Conservation (phyloP, 176 grass and related monocot genomes). For the Musa itinerans region DNA sequence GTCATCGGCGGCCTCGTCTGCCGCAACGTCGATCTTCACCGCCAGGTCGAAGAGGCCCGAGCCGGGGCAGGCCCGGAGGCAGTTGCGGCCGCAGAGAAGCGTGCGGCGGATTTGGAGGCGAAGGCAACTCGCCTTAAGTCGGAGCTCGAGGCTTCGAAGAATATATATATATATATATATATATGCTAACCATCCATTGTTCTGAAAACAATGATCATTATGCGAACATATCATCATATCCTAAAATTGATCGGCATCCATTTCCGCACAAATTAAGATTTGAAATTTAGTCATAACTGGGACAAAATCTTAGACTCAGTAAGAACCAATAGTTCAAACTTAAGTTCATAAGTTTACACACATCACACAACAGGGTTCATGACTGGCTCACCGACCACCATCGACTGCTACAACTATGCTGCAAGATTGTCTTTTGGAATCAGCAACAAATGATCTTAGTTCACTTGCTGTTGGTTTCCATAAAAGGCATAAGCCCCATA, state of each 20-base stretch:
- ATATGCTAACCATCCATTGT: not conserved
- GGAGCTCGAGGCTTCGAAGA: no score
- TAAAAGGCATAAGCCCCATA: constrained; percentile 18
- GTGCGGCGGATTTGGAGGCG: no score
- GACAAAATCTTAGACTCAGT: not conserved
- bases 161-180: not conserved
- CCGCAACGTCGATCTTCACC: no score
- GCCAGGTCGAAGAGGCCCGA: no score
- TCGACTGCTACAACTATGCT: not conserved
- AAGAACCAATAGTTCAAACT: not conserved
- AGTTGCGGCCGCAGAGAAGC: no score
- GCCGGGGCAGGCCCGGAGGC: no score
- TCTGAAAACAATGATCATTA: not conserved
- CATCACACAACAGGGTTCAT: not conserved
- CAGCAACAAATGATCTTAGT: not conserved
- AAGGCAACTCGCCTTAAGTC: no score
- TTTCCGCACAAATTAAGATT: not conserved
- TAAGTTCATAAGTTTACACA: not conserved
- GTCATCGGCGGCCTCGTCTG: no score
- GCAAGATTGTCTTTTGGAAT: not conserved
- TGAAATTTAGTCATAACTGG: not conserved
- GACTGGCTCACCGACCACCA: not conserved
- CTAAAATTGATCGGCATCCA: not conserved
- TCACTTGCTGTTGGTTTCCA: constrained; percentile 16
- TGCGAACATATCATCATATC: not conserved